phyloP scores from a whole-genome alignment of 345 rosid genomes.

The Sonneratia alba region DNA sequence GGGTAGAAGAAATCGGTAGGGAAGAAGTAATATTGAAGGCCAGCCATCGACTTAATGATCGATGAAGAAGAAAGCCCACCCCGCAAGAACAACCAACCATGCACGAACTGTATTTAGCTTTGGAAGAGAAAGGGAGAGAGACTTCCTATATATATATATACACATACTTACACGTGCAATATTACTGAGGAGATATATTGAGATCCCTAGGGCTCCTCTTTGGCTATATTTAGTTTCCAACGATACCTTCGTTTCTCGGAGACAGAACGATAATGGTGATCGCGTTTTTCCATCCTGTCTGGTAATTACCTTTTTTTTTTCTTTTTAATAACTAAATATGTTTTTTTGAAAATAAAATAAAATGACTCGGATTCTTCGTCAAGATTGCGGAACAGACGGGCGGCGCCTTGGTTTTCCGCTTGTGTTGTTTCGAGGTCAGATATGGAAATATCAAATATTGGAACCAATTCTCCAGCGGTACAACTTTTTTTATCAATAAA shows the following conservation, averaged over 20 bases:
- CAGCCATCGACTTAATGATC: constrained; percentile 10
- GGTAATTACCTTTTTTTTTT: neutral
- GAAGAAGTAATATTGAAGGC: constrained; percentile 23
- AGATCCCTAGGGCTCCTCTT: neutral
- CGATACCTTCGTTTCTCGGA: neutral
- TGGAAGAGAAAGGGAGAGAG: neutral
- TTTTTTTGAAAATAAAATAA: too few species aligned
- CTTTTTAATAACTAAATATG: too few species aligned
- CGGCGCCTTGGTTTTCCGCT: too few species aligned
- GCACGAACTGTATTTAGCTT: neutral
- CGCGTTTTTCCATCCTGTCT: neutral
- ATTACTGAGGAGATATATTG: neutral
- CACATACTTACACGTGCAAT: too few species aligned
- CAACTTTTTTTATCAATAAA: too few species aligned
- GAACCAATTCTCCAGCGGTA: too few species aligned
- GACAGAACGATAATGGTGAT: neutral
- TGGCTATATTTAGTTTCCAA: neutral
- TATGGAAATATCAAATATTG: too few species aligned
- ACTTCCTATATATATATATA: neutral
- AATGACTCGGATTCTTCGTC: too few species aligned
- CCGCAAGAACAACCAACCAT: neutral
- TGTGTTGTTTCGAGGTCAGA: too few species aligned
- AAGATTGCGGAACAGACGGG: too few species aligned
- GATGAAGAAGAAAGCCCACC: neutral
- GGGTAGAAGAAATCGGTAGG: constrained; percentile 21